Conservation (phyloP, 495 filamentous ascomycete genomes). For the Neurospora discreta region DNA sequence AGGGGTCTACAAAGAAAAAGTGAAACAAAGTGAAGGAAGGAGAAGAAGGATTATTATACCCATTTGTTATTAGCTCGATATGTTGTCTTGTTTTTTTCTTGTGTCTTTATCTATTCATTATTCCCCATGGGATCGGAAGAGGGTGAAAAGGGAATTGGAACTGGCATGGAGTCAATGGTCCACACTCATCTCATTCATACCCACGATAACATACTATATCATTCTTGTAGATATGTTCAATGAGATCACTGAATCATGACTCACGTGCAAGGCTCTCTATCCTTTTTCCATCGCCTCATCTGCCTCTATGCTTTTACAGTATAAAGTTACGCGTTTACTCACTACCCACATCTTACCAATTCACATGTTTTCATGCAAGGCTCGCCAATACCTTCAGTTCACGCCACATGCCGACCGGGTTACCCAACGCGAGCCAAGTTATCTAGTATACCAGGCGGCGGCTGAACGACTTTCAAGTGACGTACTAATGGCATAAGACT, state of each 20-base stretch:
- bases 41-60: neutral
- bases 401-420: neutral
- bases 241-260: neutral
- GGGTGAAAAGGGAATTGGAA: neutral
- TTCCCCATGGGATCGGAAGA: neutral
- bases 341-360: neutral
- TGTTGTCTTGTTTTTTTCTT: neutral
- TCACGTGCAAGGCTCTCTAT: neutral
- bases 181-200: neutral
- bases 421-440: no score
- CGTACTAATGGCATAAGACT: constrained; percentile 46
- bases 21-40: neutral
- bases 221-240: neutral
- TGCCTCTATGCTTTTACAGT: neutral
- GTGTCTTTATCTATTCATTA: neutral
- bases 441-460: constrained; percentile 49
- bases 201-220: neutral
- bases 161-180: neutral
- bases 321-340: neutral
- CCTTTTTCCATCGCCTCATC: neutral
- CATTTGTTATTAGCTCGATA: neutral
- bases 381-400: neutral
- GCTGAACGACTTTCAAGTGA: constrained; percentile 57
- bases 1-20: neutral
- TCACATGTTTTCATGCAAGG: neutral